Evolutionary conservation across 106 monocot species (phyloP).

Genomic region (Allium fistulosum): DNA sequence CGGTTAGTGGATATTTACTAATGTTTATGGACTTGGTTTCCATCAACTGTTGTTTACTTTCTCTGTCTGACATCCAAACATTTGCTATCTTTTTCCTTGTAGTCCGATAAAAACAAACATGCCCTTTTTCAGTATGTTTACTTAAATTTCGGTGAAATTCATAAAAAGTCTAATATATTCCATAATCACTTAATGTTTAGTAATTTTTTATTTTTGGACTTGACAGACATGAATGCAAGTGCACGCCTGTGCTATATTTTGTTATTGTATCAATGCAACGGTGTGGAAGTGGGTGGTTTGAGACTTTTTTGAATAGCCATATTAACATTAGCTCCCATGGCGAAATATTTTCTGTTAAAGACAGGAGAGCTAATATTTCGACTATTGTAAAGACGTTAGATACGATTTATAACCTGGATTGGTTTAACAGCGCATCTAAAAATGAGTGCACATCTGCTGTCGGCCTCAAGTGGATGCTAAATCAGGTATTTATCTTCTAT

Average conservation of each 20-base stretch:
- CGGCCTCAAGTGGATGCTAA: constrained; percentile 29
- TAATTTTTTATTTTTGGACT: constrained; percentile 2
- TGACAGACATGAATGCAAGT: constrained; percentile 69
- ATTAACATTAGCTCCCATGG: constrained; percentile 73
- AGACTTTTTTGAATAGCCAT: constrained; percentile 81
- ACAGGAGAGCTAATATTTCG: constrained; percentile 53
- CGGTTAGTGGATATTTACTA: background rate
- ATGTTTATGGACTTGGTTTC: background rate
- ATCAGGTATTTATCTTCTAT: constrained; percentile 20
- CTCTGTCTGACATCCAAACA: too few relatives aligned
- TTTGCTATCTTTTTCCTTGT: too few relatives aligned
- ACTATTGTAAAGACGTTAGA: constrained; percentile 46
- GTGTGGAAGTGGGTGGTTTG: constrained; percentile 90
- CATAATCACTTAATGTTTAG: background rate
- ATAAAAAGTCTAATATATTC: background rate
- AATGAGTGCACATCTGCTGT: constrained; percentile 25
- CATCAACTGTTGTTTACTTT: too few relatives aligned
- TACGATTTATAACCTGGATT: constrained; percentile 61
- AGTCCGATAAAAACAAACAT: too few relatives aligned
- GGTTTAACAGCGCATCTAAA: constrained; percentile 37
- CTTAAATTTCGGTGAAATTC: too few relatives aligned
- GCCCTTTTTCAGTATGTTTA: too few relatives aligned
- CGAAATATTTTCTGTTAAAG: constrained; percentile 62
- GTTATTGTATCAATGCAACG: constrained; percentile 79
- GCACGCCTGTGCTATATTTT: constrained; percentile 60